A percentile compares a stretch with the other conserved stretches of the same genome.
These are phyloP conservation scores for Fonsecaea nubica DNA, from an alignment of 2,329 filamentous ascomycete genomes.

Conservation along the genomic window DNA sequence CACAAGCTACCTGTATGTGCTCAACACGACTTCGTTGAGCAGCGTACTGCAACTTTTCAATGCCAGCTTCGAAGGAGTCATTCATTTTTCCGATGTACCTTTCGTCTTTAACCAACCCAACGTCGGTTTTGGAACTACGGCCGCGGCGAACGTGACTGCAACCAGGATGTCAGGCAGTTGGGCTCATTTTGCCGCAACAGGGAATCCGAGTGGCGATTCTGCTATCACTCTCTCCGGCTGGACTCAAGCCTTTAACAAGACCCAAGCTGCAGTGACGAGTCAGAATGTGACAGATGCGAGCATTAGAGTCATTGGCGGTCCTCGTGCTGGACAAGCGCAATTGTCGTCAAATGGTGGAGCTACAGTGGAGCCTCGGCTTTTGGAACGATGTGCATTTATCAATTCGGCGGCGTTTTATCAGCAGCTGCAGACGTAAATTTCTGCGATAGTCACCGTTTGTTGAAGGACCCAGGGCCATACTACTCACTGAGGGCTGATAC, in stretches of 20 bases:
- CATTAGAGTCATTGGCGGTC: conserved; percentile 25
- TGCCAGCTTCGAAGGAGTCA: conserved; percentile 26
- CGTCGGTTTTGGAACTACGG: conserved; percentile 25
- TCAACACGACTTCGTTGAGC: conserved; percentile 23
- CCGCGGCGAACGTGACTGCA: conserved; percentile 22
- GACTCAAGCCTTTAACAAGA: conserved; percentile 21
- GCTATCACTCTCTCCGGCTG: conserved; percentile 18
- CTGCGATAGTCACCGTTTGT: background rate
- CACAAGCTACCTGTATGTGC: conserved; percentile 26
- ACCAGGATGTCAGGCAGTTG: conserved; percentile 28
- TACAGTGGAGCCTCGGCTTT: conserved; percentile 19
- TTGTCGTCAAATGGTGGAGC: background rate
- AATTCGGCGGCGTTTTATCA: conserved; percentile 27
- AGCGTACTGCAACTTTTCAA: conserved; percentile 19
- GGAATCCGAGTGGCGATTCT: conserved; percentile 22
- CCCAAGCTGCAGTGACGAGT: conserved; percentile 12
- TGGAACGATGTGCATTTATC: conserved; percentile 26
- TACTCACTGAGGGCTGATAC: no score
- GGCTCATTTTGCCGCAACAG: conserved; percentile 22
- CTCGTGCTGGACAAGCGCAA: conserved; percentile 20
- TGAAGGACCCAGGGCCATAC: background rate
- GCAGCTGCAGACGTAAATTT: conserved; percentile 22
- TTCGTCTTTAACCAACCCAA: conserved; percentile 28
- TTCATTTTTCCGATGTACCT: conserved; percentile 28
- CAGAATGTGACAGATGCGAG: conserved; percentile 16